These are phyloP conservation scores for Neoboletus subvelutipes DNA, from an alignment of 768 basidiomycete species.

Conservation along the genomic window DNA sequence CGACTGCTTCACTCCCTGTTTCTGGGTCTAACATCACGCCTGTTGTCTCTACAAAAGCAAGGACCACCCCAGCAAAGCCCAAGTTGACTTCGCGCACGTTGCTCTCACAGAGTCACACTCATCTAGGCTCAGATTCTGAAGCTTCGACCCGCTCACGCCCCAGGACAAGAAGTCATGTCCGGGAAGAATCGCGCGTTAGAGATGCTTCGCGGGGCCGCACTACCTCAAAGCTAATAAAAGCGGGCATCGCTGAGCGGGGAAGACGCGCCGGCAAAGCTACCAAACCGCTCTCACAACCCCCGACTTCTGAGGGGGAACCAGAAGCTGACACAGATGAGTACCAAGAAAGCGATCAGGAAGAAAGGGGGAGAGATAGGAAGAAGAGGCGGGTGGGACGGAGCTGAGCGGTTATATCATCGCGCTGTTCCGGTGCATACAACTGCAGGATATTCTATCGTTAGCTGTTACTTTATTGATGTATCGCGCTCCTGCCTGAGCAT, in stretches of 20 bases:
- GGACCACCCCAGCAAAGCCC: constrained; percentile 1
- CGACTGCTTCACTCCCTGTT: not conserved
- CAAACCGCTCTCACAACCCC: not conserved
- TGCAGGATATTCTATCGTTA: not conserved
- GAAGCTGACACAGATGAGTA: constrained; percentile 7
- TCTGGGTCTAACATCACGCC: not conserved
- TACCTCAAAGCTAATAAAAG: constrained; percentile 8
- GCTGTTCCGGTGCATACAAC: not conserved
- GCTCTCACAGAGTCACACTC: constrained; percentile 22
- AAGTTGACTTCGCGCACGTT: constrained; percentile 21
- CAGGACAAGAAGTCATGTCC: constrained; percentile 24
- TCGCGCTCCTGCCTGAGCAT: not conserved
- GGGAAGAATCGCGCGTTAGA: constrained; percentile 23
- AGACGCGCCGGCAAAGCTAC: not conserved
- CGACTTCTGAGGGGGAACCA: constrained; percentile 11
- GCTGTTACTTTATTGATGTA: not conserved
- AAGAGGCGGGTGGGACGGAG: constrained; percentile 26
- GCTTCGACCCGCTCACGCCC: constrained; percentile 18
- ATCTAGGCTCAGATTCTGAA: constrained; percentile 24
- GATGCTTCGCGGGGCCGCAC: constrained; percentile 6
- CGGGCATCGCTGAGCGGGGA: constrained; percentile 2
- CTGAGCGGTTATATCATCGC: not conserved
- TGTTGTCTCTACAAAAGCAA: constrained; percentile 1
- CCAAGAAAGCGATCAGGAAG: constrained; percentile 13
- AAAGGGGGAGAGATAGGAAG: constrained; percentile 28